Evolutionary conservation across 2,329 filamentous ascomycete species (phyloP).

Genomic region (Cladophialophora immunda): DNA sequence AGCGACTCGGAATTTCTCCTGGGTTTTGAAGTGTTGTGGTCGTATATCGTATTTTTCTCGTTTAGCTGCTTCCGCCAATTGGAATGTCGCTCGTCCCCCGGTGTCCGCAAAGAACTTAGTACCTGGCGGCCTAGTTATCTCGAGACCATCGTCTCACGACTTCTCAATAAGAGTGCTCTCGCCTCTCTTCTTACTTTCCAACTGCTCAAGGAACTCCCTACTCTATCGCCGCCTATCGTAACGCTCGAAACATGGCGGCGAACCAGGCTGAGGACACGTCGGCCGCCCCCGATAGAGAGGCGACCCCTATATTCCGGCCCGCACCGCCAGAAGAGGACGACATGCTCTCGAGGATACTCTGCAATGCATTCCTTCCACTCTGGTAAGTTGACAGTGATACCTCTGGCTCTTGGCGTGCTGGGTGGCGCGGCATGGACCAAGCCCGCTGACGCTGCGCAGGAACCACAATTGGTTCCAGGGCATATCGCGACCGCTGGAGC

Average conservation of each 20-base stretch:
- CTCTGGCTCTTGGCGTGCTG: not conserved
- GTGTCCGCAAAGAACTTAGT: not conserved
- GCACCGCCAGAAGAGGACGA: slow-evolving; percentile 29
- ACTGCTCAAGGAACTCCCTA: not conserved
- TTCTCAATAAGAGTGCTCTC: not conserved
- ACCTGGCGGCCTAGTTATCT: not conserved
- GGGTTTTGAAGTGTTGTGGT: not conserved
- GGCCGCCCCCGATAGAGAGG: not conserved
- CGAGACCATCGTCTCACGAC: not conserved
- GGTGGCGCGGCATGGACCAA: not conserved
- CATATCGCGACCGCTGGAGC: slow-evolving; percentile 22
- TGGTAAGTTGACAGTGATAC: slow-evolving; percentile 22
- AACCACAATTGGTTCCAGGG: slow-evolving; percentile 37
- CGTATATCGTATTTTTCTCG: not conserved
- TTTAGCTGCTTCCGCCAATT: not conserved
- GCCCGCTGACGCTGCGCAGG: slow-evolving; percentile 20
- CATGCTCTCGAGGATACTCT: slow-evolving; percentile 31
- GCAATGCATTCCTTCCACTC: slow-evolving; percentile 35
- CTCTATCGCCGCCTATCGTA: not conserved
- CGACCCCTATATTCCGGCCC: slow-evolving; percentile 17
- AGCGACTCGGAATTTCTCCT: not conserved
- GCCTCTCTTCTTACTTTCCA: not conserved
- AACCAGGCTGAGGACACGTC: not conserved
- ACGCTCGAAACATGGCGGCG: not conserved
- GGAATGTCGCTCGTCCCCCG: not conserved